Evolutionary conservation across 2,329 filamentous ascomycete species (phyloP).

Genomic region (Claviceps sp.): DNA sequence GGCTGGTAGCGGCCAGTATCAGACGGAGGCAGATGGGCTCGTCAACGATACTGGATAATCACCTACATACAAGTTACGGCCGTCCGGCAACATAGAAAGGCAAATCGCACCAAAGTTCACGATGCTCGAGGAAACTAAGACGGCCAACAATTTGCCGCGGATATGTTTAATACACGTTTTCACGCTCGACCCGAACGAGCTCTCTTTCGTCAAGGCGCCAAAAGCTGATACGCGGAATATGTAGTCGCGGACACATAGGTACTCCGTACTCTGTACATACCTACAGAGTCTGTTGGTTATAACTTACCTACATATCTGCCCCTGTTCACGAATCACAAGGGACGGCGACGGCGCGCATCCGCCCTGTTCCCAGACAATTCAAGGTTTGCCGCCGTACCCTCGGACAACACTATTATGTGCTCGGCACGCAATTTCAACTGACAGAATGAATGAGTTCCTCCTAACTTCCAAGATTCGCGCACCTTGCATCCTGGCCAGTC

Average conservation of each 20-base stretch:
- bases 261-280: too few species aligned
- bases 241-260: too few species aligned
- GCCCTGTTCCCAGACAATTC: not conserved
- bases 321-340: not conserved
- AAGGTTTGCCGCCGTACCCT: too few species aligned
- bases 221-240: not conserved
- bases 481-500: not conserved
- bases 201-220: not conserved
- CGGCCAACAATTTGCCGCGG: too few species aligned
- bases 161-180: too few species aligned
- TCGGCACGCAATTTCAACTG: too few species aligned
- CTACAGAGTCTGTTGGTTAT: not conserved
- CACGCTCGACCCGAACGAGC: not conserved
- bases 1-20: too few species aligned
- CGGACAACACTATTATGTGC: too few species aligned
- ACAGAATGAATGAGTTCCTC: not conserved
- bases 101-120: too few species aligned
- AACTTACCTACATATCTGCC: not conserved
- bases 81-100: not conserved
- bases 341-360: not conserved
- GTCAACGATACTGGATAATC: too few species aligned
- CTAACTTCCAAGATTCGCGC: not conserved
- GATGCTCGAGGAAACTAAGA: too few species aligned
- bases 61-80: not conserved
- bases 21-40: too few species aligned